phyloP scores from a whole-genome alignment of 2,329 filamentous ascomycete species.

The Fusarium sp. region DNA sequence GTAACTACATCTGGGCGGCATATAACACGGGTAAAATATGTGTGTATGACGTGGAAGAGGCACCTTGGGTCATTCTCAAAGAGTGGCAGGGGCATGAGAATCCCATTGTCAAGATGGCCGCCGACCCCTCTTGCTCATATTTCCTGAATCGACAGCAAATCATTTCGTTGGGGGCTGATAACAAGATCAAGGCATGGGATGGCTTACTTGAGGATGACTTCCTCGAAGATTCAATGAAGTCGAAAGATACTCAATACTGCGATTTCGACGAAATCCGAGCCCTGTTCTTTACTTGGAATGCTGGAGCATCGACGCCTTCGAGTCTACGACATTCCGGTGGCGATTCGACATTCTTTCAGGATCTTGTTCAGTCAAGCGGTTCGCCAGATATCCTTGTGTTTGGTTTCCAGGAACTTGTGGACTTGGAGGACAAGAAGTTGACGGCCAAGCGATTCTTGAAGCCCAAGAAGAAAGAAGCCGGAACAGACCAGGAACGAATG shows the following conservation, averaged over 20 bases:
- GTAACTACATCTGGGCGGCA: slow-evolving; percentile 87
- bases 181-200: slow-evolving; percentile 87
- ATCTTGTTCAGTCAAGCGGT: slow-evolving; percentile 79
- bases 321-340: slow-evolving; percentile 76
- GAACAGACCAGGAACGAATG: slow-evolving; percentile 88
- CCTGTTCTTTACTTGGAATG: slow-evolving; percentile 94
- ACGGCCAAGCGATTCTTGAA: slow-evolving; percentile 96
- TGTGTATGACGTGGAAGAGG: slow-evolving; percentile 84
- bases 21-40: slow-evolving; percentile 95
- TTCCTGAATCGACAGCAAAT: slow-evolving; percentile 86
- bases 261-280: slow-evolving; percentile 84
- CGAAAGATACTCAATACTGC: slow-evolving; percentile 84
- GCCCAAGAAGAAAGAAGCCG: slow-evolving; percentile 85
- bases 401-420: slow-evolving; percentile 98
- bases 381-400: slow-evolving; percentile 93
- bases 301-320: slow-evolving; percentile 91
- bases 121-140: slow-evolving; percentile 86
- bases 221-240: slow-evolving; percentile 91
- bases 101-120: slow-evolving; percentile 79
- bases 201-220: slow-evolving; percentile 93
- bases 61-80: slow-evolving; percentile 91
- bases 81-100: slow-evolving; percentile 94
- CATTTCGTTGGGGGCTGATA: slow-evolving; percentile 87
- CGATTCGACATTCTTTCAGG: slow-evolving; percentile 82
- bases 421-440: slow-evolving; percentile 95